Evolutionary conservation across 768 basidiomycete species (phyloP).

Genomic region (Trametes cingulata): DNA sequence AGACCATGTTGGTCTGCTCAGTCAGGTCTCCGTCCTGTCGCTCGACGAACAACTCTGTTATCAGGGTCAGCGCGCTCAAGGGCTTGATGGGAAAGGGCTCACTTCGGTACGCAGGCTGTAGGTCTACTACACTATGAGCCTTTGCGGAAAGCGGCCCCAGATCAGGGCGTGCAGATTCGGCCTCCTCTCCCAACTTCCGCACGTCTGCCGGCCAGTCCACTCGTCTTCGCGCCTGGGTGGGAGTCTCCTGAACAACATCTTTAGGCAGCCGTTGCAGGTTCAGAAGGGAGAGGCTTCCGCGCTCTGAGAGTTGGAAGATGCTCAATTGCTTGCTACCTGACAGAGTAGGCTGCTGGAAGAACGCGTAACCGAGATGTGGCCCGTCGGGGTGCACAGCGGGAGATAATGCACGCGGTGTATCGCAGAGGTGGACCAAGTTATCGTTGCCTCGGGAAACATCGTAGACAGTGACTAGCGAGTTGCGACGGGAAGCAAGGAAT

Average conservation of each 20-base stretch:
- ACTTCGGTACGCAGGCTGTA: constrained; percentile 60
- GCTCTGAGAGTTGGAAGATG: constrained; percentile 49
- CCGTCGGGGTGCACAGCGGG: constrained; percentile 29
- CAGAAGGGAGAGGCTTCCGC: constrained; percentile 47
- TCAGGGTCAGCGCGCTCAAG: neutral
- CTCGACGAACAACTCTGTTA: constrained; percentile 25
- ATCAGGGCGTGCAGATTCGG: constrained; percentile 34
- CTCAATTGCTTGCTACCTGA: constrained; percentile 30
- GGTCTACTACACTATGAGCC: constrained; percentile 47
- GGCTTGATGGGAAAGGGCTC: constrained; percentile 15
- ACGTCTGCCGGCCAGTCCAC: constrained; percentile 42
- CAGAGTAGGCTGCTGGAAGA: constrained; percentile 33
- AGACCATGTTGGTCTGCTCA: constrained; percentile 40
- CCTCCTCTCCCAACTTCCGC: constrained; percentile 35
- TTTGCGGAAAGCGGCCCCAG: constrained; percentile 47
- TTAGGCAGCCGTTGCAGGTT: constrained; percentile 35
- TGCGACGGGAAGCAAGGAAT: constrained; percentile 60
- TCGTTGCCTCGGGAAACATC: constrained; percentile 51
- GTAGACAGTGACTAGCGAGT: constrained; percentile 61
- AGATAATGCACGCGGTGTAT: constrained; percentile 47
- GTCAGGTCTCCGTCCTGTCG: constrained; percentile 10
- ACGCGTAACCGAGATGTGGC: constrained; percentile 34
- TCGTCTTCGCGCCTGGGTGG: neutral
- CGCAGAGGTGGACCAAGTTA: constrained; percentile 45
- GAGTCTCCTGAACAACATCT: constrained; percentile 17